Percentiles rank a stretch among this genome's conserved stretches.
Conservation (phyloP, 345 rosid species). For the Populus nigra region DNA sequence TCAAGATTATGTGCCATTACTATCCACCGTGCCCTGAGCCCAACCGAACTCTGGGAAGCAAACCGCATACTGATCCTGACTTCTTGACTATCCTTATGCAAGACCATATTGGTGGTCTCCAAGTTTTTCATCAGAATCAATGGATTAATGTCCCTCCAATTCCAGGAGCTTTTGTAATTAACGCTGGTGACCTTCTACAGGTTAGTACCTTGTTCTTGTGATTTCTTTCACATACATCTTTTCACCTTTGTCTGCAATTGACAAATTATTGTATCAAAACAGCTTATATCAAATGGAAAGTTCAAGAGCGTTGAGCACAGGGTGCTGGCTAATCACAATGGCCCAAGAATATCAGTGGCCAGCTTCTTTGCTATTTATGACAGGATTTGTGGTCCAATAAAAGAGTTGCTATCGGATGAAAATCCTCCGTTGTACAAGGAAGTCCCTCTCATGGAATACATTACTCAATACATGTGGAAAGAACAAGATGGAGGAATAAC, state of each 20-base stretch:
- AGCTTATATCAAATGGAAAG: constrained; percentile 23
- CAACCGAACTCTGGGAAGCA: constrained; percentile 19
- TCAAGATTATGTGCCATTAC: constrained; percentile 23
- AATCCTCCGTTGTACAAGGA: constrained; percentile 27
- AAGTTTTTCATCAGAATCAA: constrained; percentile 17
- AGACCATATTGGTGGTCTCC: constrained; percentile 17
- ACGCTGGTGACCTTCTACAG: constrained; percentile 28
- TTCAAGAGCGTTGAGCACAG: constrained; percentile 25
- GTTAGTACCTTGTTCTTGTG: neutral
- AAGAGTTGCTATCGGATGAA: constrained; percentile 16
- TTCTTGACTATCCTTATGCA: constrained; percentile 25
- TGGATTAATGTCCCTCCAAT: constrained; percentile 25
- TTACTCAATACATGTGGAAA: neutral
- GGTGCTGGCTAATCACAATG: constrained; percentile 21
- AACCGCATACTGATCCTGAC: constrained; percentile 16
- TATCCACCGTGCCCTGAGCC: constrained; percentile 36
- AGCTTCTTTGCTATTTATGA: constrained; percentile 14
- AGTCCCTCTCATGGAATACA: constrained; percentile 6
- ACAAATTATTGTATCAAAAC: neutral
- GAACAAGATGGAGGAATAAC: neutral
- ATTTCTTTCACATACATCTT: neutral
- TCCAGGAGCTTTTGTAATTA: constrained; percentile 16
- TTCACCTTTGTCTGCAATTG: neutral
- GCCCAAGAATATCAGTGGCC: constrained; percentile 31
- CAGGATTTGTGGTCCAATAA: constrained; percentile 20